Conservation (phyloP, 2,329 filamentous ascomycete species). For the Colletotrichum tropicicola region DNA sequence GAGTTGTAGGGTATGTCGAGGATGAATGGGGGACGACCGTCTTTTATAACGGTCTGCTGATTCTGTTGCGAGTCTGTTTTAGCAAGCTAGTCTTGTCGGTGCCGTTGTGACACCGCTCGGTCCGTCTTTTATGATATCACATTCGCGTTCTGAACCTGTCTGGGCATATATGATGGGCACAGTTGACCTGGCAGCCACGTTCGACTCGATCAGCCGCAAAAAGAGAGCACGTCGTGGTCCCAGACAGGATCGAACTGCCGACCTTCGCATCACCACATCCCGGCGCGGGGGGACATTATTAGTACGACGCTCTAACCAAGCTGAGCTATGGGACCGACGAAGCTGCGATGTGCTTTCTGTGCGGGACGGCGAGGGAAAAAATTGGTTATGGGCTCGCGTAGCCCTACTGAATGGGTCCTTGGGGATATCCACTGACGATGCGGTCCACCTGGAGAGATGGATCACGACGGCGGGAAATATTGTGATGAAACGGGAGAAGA, state of each 20-base stretch:
- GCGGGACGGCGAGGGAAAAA: neutral
- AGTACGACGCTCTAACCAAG: conserved; percentile 1
- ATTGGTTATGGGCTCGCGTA: neutral
- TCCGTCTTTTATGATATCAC: too few relatives aligned
- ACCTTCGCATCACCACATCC: neutral
- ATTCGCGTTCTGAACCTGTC: too few relatives aligned
- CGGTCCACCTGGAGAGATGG: neutral
- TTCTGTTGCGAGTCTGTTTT: too few relatives aligned
- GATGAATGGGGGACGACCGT: neutral
- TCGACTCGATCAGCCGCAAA: neutral
- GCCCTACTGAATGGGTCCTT: neutral
- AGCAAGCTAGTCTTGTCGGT: too few relatives aligned
- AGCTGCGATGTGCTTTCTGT: neutral
- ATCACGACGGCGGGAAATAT: too few relatives aligned
- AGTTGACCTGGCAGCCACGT: too few relatives aligned
- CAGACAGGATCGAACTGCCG: neutral
- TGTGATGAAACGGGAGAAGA: too few relatives aligned
- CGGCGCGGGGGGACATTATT: neutral
- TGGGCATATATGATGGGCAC: too few relatives aligned
- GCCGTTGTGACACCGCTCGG: too few relatives aligned
- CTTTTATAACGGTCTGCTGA: neutral
- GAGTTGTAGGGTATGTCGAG: neutral
- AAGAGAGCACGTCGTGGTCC: neutral
- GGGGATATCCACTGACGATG: neutral
- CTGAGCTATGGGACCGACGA: neutral